Conservation (phyloP, 148 eudicot species). For the Fagopyrum homotropicum region DNA sequence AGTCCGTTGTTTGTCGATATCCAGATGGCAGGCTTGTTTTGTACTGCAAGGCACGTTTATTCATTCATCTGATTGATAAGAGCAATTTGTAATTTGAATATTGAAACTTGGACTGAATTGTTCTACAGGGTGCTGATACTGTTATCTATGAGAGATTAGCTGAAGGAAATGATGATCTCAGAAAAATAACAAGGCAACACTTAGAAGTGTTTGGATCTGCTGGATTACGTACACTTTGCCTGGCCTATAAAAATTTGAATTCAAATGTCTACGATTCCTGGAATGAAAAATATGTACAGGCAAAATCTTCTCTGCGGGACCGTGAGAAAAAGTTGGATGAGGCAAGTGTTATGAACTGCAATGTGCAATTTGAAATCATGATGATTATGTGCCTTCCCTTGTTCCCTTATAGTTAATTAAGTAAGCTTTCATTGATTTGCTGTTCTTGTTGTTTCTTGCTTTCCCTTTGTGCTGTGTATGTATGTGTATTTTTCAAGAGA, state of each 20-base stretch:
- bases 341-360: slow-evolving; percentile 29
- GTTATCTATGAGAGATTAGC: slow-evolving; percentile 85
- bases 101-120: not conserved
- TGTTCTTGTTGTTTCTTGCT: not conserved
- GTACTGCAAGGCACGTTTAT: slow-evolving; percentile 71
- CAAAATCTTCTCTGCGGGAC: slow-evolving; percentile 85
- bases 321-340: slow-evolving; percentile 94
- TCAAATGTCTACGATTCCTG: slow-evolving; percentile 61
- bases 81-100: not conserved
- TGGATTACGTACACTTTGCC: slow-evolving; percentile 90
- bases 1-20: slow-evolving; percentile 92
- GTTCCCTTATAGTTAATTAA: not conserved
- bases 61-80: not conserved
- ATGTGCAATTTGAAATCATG: not conserved
- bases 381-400: not conserved
- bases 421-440: not conserved
- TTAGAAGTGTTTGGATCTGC: slow-evolving; percentile 92
- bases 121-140: slow-evolving; percentile 88
- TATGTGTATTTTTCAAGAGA: not conserved
- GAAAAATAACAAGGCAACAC: slow-evolving; percentile 62
- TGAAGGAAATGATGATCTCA: slow-evolving; percentile 56
- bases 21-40: slow-evolving; percentile 91
- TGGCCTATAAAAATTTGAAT: slow-evolving; percentile 73
- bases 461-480: not conserved
- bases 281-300: slow-evolving; percentile 94